Conservation (phyloP, 805 yeast genomes). For the Candida cerambycidarum region DNA sequence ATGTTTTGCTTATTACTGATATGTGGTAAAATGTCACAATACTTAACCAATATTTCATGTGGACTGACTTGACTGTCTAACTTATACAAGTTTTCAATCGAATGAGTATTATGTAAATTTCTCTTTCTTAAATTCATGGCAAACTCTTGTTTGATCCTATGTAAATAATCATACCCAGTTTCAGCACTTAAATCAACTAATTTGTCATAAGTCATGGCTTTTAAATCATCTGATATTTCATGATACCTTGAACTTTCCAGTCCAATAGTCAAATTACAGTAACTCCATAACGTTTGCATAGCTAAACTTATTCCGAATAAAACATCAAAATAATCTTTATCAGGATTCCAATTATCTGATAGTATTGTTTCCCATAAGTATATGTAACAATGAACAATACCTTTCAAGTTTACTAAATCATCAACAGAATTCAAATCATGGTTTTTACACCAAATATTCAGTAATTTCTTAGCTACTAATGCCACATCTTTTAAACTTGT, state of each 20-base stretch:
- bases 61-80: constrained; percentile 18
- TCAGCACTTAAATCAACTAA: constrained; percentile 31
- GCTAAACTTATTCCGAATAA: constrained; percentile 40
- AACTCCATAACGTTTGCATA: constrained; percentile 42
- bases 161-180: constrained; percentile 37
- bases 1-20: constrained; percentile 38
- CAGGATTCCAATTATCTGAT: constrained; percentile 28
- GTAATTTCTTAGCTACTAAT: constrained; percentile 33
- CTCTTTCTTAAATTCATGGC: constrained; percentile 23
- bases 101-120: constrained; percentile 25
- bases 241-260: constrained; percentile 12
- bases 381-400: constrained; percentile 40
- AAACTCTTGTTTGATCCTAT: constrained; percentile 36
- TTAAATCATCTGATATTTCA: constrained; percentile 18
- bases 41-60: constrained; percentile 30
- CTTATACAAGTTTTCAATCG: constrained; percentile 17
- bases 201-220: constrained; percentile 21
- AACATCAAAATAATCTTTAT: constrained; percentile 35
- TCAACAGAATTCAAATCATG: constrained; percentile 9
- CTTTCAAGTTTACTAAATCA: constrained; percentile 33
- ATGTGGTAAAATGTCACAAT: constrained; percentile 31
- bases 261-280: constrained; percentile 33
- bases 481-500: constrained; percentile 36
- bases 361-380: constrained; percentile 41
- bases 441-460: constrained; percentile 29